Base-by-base conservation (phyloP, 2,329 filamentous ascomycete genomes). In the Fusarium sp. region DNA sequence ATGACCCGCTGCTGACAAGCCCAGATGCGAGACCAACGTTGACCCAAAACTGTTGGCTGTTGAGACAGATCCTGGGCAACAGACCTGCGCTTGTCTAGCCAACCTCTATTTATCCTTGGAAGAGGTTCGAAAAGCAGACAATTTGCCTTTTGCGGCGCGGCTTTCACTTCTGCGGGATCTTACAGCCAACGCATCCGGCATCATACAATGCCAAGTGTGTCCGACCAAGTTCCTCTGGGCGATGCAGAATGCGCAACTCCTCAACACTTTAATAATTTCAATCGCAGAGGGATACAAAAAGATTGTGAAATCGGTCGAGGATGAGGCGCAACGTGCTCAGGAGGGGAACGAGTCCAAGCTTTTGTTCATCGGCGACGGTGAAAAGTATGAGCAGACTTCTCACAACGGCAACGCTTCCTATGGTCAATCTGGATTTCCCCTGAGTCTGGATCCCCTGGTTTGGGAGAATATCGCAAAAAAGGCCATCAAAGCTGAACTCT, bases 211-310 rank as follows among this genome's bases (percentile, higher is more conserved):
- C 6, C 57, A 62, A 22, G 67, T 78, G 1, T 79, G 77, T 22
- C 77, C 77, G 1, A 77, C 73, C 0, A 65, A 75, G 27, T 79
- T 79, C 8, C 62, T 78, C 10, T 79, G 77, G 77, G 77, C 77
- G 1, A 79, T 79, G 77, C 77, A 79, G 36, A 79, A 79, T 14
- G 72, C 76, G 3, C 77, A 79, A 45, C 61, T 79, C 0, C 68
- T 79, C 2, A 79, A 77, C 13, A 79, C 77, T 0, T 65, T 79
- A 1, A 71, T 79, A 1, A 56, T 76, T 13, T 79, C 77, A 3
- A 69, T 79, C 6, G 77, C 77, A 0, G 77, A 79, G 58, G 72
- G 69, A 16, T 79, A 76, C 4, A 78, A 74, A 56, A 78, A 72
- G 65, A 66, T 78, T 20, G 58, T 75, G 3, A 56, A 70, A 2